Evolutionary conservation across 345 rosid genomes (phyloP).

Genomic region (Lepidium aucheri): DNA sequence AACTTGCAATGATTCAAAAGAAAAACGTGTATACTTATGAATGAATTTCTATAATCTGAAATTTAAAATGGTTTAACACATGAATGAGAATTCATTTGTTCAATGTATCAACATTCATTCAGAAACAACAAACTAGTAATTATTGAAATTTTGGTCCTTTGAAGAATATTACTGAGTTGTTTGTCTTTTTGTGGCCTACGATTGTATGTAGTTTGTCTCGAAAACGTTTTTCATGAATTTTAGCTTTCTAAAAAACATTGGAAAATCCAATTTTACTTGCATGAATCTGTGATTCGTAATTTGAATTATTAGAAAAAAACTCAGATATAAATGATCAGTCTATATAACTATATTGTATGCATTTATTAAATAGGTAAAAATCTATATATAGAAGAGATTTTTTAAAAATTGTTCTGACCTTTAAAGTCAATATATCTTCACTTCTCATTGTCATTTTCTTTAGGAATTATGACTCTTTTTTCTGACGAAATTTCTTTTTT

Average conservation of each 20-base stretch:
- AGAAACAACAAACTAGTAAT: not conserved
- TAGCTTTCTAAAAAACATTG: not conserved
- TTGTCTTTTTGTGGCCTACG: not conserved
- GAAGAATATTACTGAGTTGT: not conserved
- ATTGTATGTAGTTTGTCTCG: not conserved
- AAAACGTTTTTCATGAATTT: not conserved
- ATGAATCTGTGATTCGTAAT: not conserved
- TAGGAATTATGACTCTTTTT: not conserved
- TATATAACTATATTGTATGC: not conserved
- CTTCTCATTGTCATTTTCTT: slow-evolving; percentile 10
- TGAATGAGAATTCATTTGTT: not conserved
- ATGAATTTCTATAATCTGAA: not conserved
- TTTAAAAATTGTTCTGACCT: not conserved
- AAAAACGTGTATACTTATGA: too few species aligned
- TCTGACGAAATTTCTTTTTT: not conserved
- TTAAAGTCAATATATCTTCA: not conserved
- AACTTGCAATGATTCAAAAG: too few species aligned
- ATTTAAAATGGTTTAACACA: not conserved
- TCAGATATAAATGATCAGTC: not conserved
- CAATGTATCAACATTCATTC: not conserved
- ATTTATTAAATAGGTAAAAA: not conserved
- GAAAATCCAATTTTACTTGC: not conserved
- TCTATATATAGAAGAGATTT: not conserved
- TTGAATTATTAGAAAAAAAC: not conserved
- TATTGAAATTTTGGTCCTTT: not conserved